Percentiles rank a stretch among this genome's conserved stretches.
Evolutionary conservation across 192 early-diverging fungal species (phyloP).

Genomic region (Coemansia sp.): DNA sequence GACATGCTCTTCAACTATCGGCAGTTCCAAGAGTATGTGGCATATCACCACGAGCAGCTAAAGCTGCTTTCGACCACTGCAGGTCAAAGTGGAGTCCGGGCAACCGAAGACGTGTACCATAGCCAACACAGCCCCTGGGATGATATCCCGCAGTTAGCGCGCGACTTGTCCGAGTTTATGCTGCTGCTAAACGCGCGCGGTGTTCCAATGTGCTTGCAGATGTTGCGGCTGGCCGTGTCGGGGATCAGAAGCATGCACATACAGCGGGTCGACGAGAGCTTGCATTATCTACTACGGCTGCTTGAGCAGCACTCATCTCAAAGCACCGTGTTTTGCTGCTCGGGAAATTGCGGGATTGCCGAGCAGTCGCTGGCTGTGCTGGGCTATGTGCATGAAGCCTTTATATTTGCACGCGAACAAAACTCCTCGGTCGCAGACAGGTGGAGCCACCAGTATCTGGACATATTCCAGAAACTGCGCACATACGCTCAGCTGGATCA

Average conservation of each 20-base stretch:
- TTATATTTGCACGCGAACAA: slow-evolving; percentile 42
- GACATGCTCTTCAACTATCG: slow-evolving; percentile 44
- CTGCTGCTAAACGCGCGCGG: slow-evolving; percentile 16
- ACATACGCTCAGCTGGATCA: not conserved
- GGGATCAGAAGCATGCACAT: slow-evolving; percentile 39
- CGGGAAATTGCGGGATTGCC: slow-evolving; percentile 13
- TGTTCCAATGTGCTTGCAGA: slow-evolving; percentile 25
- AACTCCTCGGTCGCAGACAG: slow-evolving; percentile 5
- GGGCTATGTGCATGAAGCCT: slow-evolving; percentile 44
- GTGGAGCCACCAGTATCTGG: slow-evolving; percentile 26
- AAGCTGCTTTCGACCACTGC: slow-evolving; percentile 20
- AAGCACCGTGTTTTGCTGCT: not conserved
- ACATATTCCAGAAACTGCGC: slow-evolving; percentile 26
- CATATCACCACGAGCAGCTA: slow-evolving; percentile 42
- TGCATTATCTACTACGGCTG: slow-evolving; percentile 17
- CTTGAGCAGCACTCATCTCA: slow-evolving; percentile 27
- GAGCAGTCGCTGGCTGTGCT: slow-evolving; percentile 18
- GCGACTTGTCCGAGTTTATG: slow-evolving; percentile 25
- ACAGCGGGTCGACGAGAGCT: slow-evolving; percentile 31
- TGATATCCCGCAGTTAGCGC: slow-evolving; percentile 25
- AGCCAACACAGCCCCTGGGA: slow-evolving; percentile 52
- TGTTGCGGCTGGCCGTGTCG: slow-evolving; percentile 27
- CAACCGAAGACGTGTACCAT: slow-evolving; percentile 16
- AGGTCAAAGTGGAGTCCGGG: slow-evolving; percentile 10
- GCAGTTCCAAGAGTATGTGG: slow-evolving; percentile 45